These are phyloP conservation scores for Epichloe elymi DNA, from an alignment of 2,329 filamentous ascomycete species.

Conservation along the genomic window DNA sequence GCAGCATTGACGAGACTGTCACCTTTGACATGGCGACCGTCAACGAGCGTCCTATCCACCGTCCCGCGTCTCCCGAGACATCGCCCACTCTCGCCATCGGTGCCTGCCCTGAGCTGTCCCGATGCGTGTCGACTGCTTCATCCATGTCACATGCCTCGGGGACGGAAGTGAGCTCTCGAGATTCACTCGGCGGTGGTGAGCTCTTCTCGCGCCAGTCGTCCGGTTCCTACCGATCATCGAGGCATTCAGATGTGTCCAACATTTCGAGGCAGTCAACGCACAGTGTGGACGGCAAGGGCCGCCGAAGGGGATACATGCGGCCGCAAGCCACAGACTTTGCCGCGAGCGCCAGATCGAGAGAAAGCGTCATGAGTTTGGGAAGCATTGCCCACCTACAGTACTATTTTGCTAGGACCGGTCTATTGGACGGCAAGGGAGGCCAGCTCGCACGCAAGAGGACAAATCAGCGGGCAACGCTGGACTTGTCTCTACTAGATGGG, in stretches of 20 bases:
- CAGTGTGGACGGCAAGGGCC: constrained; percentile 26
- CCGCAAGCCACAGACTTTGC: constrained; percentile 83
- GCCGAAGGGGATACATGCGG: constrained; percentile 72
- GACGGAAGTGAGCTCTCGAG: constrained; percentile 33
- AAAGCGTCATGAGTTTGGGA: constrained; percentile 91
- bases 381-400: constrained; percentile 97
- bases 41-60: constrained; percentile 17
- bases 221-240: constrained; percentile 37
- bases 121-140: constrained; percentile 50
- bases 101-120: constrained; percentile 43
- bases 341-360: constrained; percentile 74
- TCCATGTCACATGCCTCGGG: constrained; percentile 44
- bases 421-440: constrained; percentile 86
- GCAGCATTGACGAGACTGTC: not conserved
- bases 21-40: constrained; percentile 19
- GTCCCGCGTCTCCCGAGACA: constrained; percentile 40
- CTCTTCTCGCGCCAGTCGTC: constrained; percentile 47
- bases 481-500: constrained; percentile 39
- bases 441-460: constrained; percentile 65
- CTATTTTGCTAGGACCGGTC: constrained; percentile 89
- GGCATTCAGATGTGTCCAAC: constrained; percentile 28
- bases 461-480: constrained; percentile 43
- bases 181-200: constrained; percentile 46
- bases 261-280: constrained; percentile 33
- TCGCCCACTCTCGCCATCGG: constrained; percentile 51